Evolutionary conservation across 208 protist genomes (phyloP).

Genomic region (Naegleria gruberi): DNA sequence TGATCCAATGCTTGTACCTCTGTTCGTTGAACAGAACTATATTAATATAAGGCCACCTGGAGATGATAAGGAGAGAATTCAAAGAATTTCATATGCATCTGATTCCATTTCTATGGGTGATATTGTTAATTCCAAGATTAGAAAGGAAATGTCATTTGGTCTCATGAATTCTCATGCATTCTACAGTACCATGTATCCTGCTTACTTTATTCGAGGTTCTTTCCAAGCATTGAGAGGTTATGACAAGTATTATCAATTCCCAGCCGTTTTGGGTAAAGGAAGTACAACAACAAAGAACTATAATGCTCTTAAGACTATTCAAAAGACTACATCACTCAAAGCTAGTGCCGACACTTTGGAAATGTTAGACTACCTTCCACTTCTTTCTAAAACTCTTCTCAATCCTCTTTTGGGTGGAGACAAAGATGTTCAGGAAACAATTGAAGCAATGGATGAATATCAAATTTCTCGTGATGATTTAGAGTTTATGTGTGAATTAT

Average conservation of each 20-base stretch:
- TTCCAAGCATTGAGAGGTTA: constrained; percentile 60
- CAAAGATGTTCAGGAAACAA: neutral
- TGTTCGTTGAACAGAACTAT: constrained; percentile 92
- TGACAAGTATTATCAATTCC: constrained; percentile 71
- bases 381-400: neutral
- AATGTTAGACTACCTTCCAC: neutral
- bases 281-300: constrained; percentile 73
- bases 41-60: constrained; percentile 56
- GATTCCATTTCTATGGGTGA: constrained; percentile 63
- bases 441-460: constrained; percentile 18
- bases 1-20: constrained; percentile 75
- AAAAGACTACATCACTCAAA: constrained; percentile 34
- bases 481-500: neutral
- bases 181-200: constrained; percentile 62
- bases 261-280: constrained; percentile 69
- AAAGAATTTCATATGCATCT: constrained; percentile 50
- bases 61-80: constrained; percentile 44
- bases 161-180: constrained; percentile 61
- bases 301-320: constrained; percentile 53
- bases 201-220: constrained; percentile 63
- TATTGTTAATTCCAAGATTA: constrained; percentile 63
- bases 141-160: constrained; percentile 71
- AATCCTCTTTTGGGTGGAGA: neutral
- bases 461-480: neutral
- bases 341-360: neutral